phyloP scores from a whole-genome alignment of 2,329 filamentous ascomycete species.

The Boeremia exigua region DNA sequence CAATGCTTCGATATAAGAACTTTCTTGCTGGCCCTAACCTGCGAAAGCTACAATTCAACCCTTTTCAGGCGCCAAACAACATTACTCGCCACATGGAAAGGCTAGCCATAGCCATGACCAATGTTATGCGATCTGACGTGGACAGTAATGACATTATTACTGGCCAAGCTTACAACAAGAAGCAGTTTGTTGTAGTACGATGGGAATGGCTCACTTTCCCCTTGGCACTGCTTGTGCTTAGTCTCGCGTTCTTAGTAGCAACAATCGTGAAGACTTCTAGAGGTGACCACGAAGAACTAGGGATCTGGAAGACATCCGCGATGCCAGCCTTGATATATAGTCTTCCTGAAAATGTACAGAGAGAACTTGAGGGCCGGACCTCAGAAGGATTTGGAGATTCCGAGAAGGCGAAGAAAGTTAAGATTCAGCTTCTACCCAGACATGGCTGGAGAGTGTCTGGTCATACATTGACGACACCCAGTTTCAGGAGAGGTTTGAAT shows the following conservation, averaged over 20 bases:
- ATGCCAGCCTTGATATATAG: slow-evolving; percentile 33
- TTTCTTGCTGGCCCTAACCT: slow-evolving; percentile 1
- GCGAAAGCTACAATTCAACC: not conserved
- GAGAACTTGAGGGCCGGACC: not conserved
- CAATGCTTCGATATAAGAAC: slow-evolving; percentile 2
- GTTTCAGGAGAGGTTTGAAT: not conserved
- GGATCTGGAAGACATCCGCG: slow-evolving; percentile 40
- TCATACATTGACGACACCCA: not conserved
- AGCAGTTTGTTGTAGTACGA: slow-evolving; percentile 22
- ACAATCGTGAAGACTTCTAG: slow-evolving; percentile 34
- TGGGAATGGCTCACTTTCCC: slow-evolving; percentile 44
- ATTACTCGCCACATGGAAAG: slow-evolving; percentile 27
- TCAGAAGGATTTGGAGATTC: too few relatives aligned
- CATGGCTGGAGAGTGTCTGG: slow-evolving; percentile 26
- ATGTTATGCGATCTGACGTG: slow-evolving; percentile 20
- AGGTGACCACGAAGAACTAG: slow-evolving; percentile 6
- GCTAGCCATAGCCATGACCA: slow-evolving; percentile 28
- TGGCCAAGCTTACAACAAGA: slow-evolving; percentile 19
- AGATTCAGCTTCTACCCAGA: slow-evolving; percentile 17
- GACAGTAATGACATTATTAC: not conserved
- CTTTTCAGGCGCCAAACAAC: slow-evolving; percentile 30
- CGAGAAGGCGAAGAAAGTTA: slow-evolving; percentile 8
- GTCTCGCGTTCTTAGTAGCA: slow-evolving; percentile 28
- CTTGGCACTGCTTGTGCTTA: slow-evolving; percentile 27
- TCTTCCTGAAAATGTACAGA: slow-evolving; percentile 19